Conservation (phyloP, 495 filamentous ascomycete genomes). For the Aspergillus conjunctus region DNA sequence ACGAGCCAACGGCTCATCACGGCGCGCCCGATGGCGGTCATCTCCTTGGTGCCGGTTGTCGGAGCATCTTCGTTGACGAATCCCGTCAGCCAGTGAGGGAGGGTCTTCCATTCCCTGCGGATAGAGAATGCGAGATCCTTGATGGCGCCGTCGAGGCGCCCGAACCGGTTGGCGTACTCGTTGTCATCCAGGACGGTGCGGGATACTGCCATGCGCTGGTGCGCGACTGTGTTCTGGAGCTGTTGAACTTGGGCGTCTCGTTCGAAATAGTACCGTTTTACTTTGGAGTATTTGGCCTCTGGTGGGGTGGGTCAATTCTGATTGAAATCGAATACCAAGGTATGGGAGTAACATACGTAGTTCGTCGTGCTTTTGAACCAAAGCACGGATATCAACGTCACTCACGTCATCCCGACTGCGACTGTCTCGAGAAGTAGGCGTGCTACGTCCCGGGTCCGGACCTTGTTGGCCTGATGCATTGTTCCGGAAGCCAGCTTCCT, state of each 20-base stretch:
- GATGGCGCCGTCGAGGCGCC: constrained; percentile 90
- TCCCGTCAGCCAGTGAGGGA: constrained; percentile 76
- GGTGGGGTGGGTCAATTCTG: constrained; percentile 16
- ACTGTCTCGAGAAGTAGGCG: constrained; percentile 53
- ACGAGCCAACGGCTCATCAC: constrained; percentile 88
- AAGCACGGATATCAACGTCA: constrained; percentile 48
- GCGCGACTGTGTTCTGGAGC: constrained; percentile 92
- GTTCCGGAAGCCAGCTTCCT: constrained; percentile 28
- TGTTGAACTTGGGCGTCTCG: constrained; percentile 91
- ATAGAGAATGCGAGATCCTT: constrained; percentile 94
- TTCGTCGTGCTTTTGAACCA: constrained; percentile 60
- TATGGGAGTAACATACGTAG: constrained; percentile 55
- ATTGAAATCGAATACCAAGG: constrained; percentile 9
- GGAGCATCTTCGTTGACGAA: constrained; percentile 84
- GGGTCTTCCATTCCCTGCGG: constrained; percentile 82
- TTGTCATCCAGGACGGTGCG: constrained; percentile 94
- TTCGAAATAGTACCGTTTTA: constrained; percentile 96
- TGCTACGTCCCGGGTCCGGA: constrained; percentile 58
- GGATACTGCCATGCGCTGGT: constrained; percentile 92
- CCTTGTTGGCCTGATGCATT: constrained; percentile 13
- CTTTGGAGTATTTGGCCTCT: constrained; percentile 97
- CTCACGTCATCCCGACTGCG: constrained; percentile 55
- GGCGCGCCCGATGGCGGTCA: constrained; percentile 93
- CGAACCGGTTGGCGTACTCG: constrained; percentile 89
- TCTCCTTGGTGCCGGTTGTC: constrained; percentile 84